These are phyloP conservation scores for Puya raimondii DNA, from an alignment of 176 grass and related monocot species.

Conservation along the genomic window DNA sequence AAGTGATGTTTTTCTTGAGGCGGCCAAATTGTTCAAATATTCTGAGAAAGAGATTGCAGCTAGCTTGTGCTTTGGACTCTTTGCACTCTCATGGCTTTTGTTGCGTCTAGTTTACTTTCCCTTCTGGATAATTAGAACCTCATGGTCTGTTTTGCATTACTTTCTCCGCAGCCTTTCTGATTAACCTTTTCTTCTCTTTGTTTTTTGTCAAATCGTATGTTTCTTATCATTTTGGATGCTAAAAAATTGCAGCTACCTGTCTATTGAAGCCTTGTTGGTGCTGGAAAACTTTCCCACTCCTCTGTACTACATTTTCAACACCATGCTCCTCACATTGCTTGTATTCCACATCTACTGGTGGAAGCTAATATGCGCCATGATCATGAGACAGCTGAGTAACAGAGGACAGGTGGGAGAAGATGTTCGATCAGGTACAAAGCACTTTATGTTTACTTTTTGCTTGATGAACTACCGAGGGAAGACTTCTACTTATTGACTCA, in stretches of 20 bases:
- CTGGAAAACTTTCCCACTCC: constrained; percentile 45
- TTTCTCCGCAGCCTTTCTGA: neutral
- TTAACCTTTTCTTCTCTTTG: neutral
- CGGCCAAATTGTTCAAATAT: constrained; percentile 96
- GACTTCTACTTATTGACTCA: neutral
- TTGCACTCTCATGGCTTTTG: constrained; percentile 82
- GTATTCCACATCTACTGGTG: constrained; percentile 97
- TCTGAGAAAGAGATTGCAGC: constrained; percentile 79
- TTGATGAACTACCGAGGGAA: neutral
- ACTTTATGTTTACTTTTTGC: neutral
- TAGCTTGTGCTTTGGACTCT: constrained; percentile 86
- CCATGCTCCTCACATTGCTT: constrained; percentile 93
- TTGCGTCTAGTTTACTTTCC: constrained; percentile 93
- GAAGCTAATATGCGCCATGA: constrained; percentile 96
- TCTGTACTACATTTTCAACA: constrained; percentile 90
- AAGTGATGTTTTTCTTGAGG: constrained; percentile 89
- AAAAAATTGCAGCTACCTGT: constrained; percentile 42
- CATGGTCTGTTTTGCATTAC: constrained; percentile 49
- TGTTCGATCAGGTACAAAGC: constrained; percentile 65
- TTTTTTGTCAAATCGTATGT: neutral
- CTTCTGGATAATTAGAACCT: constrained; percentile 96
- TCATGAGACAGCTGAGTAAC: constrained; percentile 83
- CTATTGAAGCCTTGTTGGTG: constrained; percentile 36
- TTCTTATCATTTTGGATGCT: constrained; percentile 1
- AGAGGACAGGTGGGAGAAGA: constrained; percentile 89